These are phyloP conservation scores for Helicocarpus griseus DNA, from an alignment of 2,329 filamentous ascomycete species.

Conservation along the genomic window DNA sequence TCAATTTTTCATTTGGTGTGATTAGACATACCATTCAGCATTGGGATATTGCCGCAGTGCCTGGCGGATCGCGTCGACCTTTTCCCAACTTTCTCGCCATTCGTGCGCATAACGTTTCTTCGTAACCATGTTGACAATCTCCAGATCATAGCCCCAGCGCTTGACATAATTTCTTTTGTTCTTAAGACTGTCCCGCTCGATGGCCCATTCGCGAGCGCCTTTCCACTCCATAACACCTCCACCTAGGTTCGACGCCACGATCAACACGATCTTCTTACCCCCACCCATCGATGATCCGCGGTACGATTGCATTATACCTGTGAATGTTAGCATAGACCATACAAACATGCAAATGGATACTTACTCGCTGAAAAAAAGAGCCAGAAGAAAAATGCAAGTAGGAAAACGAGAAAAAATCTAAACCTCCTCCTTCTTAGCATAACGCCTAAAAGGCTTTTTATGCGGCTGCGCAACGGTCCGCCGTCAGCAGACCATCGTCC, in stretches of 20 bases:
- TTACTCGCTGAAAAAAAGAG: slow-evolving; percentile 66
- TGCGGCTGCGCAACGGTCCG: slow-evolving; percentile 22
- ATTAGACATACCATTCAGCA: slow-evolving; percentile 77
- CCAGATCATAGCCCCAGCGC: slow-evolving; percentile 88
- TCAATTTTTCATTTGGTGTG: too few species aligned
- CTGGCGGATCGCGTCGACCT: slow-evolving; percentile 85
- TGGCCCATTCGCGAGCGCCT: slow-evolving; percentile 92
- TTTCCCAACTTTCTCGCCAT: slow-evolving; percentile 99
- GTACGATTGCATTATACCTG: slow-evolving; percentile 52
- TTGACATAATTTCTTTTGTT: slow-evolving; percentile 87
- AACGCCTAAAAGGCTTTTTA: slow-evolving; percentile 31
- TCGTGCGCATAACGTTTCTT: slow-evolving; percentile 98
- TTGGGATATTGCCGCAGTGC: slow-evolving; percentile 88
- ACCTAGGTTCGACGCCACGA: slow-evolving; percentile 85
- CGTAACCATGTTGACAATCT: slow-evolving; percentile 96
- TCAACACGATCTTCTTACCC: slow-evolving; percentile 85
- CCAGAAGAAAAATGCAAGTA: slow-evolving; percentile 52
- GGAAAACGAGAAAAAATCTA: slow-evolving; percentile 48
- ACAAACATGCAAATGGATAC: slow-evolving; percentile 28
- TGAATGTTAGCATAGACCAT: slow-evolving; percentile 25
- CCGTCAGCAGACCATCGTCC: slow-evolving; percentile 45
- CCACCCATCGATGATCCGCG: slow-evolving; percentile 67
- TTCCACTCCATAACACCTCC: slow-evolving; percentile 99
- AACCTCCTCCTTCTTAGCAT: slow-evolving; percentile 58
- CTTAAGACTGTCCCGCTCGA: slow-evolving; percentile 87